Evolutionary conservation across 2,329 filamentous ascomycete species (phyloP).

Genomic region (Phaeosphaeriaceae sp.): DNA sequence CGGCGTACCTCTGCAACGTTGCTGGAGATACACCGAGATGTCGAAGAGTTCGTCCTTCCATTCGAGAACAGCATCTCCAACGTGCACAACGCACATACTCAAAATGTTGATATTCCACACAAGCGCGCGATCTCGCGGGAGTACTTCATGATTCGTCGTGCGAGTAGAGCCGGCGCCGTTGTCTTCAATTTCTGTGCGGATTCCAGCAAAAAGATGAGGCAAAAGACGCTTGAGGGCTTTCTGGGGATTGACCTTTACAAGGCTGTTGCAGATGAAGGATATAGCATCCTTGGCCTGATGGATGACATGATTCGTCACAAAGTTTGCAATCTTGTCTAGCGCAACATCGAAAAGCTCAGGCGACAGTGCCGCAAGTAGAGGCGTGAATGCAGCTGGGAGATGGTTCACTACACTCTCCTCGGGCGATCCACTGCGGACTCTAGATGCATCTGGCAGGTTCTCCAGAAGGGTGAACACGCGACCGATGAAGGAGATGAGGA

Average conservation of each 20-base stretch:
- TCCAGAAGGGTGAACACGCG: constrained; percentile 95
- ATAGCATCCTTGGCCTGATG: constrained; percentile 97
- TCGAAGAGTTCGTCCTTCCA: constrained; percentile 90
- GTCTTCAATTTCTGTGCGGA: constrained; percentile 95
- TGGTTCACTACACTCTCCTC: constrained; percentile 98
- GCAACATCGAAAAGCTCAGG: constrained; percentile 93
- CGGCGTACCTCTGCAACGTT: constrained; percentile 90
- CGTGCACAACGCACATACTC: constrained; percentile 97
- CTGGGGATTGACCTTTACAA: constrained; percentile 94
- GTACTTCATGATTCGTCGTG: constrained; percentile 89
- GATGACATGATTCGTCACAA: constrained; percentile 92
- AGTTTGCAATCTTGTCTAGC: constrained; percentile 88
- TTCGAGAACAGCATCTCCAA: constrained; percentile 85
- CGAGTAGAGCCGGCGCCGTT: constrained; percentile 95
- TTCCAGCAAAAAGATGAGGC: constrained; percentile 87
- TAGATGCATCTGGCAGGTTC: constrained; percentile 89
- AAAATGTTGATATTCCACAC: constrained; percentile 98
- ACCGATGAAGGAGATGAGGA: constrained; percentile 86
- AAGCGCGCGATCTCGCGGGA: constrained; percentile 88
- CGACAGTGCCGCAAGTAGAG: constrained; percentile 87
- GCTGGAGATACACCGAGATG: constrained; percentile 95
- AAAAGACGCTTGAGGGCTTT: constrained; percentile 91
- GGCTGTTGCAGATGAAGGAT: constrained; percentile 95
- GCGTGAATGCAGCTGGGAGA: constrained; percentile 87
- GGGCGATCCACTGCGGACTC: constrained; percentile 86